phyloP scores from a whole-genome alignment of 257 asterid genomes.

The Sherardia arvensis region DNA sequence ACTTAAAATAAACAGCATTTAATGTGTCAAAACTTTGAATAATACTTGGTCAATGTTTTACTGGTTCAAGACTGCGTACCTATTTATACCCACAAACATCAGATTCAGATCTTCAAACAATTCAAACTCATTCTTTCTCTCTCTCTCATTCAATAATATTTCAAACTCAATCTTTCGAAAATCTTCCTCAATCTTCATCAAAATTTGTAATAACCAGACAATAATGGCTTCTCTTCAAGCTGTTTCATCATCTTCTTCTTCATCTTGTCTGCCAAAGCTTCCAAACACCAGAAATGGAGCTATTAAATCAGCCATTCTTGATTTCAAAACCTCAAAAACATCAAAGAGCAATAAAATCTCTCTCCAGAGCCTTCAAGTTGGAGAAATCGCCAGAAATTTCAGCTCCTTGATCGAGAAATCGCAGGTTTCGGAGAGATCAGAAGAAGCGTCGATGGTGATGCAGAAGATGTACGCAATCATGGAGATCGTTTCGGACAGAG shows the following conservation, averaged over 20 bases:
- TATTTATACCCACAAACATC: background rate
- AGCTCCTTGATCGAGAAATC: background rate
- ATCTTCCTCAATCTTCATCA: background rate
- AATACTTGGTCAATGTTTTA: background rate
- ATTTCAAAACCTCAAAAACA: constrained; percentile 1
- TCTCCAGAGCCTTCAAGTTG: background rate
- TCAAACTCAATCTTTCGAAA: too few relatives aligned
- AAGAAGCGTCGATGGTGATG: constrained; percentile 12
- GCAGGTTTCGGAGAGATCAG: background rate
- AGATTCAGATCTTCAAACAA: background rate
- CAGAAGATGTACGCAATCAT: constrained; percentile 41
- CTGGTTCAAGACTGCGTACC: background rate
- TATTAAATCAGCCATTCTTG: constrained; percentile 5
- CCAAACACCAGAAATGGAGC: background rate
- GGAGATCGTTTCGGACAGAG: constrained; percentile 52
- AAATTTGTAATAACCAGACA: background rate
- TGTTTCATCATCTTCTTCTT: background rate
- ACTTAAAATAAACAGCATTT: too few relatives aligned
- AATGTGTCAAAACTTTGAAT: constrained; percentile 14
- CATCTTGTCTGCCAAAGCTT: background rate
- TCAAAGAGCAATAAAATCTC: background rate
- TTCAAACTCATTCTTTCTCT: background rate
- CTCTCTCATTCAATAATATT: background rate
- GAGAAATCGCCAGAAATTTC: background rate
- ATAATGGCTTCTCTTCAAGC: constrained; percentile 21